These are phyloP conservation scores for Bjerkandera adusta DNA, from an alignment of 1,284 basidiomycete genomes.

Conservation along the genomic window DNA sequence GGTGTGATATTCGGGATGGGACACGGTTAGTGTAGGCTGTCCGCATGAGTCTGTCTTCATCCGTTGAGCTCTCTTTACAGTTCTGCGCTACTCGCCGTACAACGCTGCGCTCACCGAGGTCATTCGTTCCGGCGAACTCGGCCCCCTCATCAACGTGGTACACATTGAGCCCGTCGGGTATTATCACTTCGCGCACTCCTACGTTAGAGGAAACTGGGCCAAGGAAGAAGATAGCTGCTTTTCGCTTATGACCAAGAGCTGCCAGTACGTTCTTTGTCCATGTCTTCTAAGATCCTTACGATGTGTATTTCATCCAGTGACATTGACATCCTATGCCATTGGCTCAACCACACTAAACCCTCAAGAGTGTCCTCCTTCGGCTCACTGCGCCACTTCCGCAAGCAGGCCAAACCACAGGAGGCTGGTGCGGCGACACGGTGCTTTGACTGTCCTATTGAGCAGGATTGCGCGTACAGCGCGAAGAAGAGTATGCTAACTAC, in stretches of 20 bases:
- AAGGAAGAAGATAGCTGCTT: conserved; percentile 72
- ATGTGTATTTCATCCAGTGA: conserved; percentile 47
- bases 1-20: conserved; percentile 82
- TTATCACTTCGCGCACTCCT: conserved; percentile 85
- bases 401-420: conserved; percentile 62
- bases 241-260: conserved; percentile 84
- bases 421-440: conserved; percentile 71
- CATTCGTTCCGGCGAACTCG: conserved; percentile 68
- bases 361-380: conserved; percentile 80
- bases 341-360: conserved; percentile 65
- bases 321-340: conserved; percentile 79
- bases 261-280: conserved; percentile 56
- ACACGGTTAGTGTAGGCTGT: conserved; percentile 56
- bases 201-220: conserved; percentile 80
- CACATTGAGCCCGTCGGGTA: conserved; percentile 79
- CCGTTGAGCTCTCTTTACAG: conserved; percentile 35
- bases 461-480: conserved; percentile 79
- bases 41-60: background rate
- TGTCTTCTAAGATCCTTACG: conserved; percentile 1
- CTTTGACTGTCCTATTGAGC: conserved; percentile 69
- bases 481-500: conserved; percentile 65
- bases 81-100: conserved; percentile 85
- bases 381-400: conserved; percentile 78
- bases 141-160: conserved; percentile 76
- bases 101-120: conserved; percentile 67